Evolutionary conservation across 2,329 filamentous ascomycete species (phyloP).

Genomic region (Aspergillus amoenus): DNA sequence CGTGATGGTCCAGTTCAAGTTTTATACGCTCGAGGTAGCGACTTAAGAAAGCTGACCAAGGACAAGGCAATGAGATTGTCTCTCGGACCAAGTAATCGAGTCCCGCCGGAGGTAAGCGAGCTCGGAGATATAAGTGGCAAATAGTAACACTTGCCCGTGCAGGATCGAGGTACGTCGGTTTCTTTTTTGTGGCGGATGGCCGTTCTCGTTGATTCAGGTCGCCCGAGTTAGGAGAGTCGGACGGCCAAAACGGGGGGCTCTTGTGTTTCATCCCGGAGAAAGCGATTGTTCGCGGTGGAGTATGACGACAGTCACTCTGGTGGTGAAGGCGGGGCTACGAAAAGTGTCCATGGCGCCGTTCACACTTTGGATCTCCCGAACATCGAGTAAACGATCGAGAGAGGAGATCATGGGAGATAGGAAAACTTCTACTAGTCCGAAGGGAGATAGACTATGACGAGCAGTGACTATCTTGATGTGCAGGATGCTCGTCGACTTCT

Average conservation of each 20-base stretch:
- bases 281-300: conserved; percentile 1
- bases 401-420: not conserved
- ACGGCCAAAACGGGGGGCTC: not conserved
- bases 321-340: not conserved
- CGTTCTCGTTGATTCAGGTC: not conserved
- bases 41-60: not conserved
- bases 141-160: not conserved
- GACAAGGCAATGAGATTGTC: not conserved
- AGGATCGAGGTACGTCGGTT: not conserved
- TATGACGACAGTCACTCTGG: not conserved
- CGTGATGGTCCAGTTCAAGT: not conserved
- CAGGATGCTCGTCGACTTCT: too few relatives aligned
- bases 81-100: not conserved
- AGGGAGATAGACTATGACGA: too few relatives aligned
- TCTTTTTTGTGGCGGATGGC: not conserved
- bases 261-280: not conserved
- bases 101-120: not conserved
- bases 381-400: not conserved
- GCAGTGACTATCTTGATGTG: too few relatives aligned
- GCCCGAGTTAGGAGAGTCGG: not conserved
- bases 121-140: conserved; percentile 3
- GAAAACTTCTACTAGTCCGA: not conserved
- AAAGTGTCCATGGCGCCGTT: not conserved
- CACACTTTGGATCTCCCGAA: not conserved
- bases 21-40: not conserved